A percentile compares a stretch with the other conserved stretches of the same genome.
Conservation (phyloP, 192 early-diverging fungal species). For the Diversispora epigaea region DNA sequence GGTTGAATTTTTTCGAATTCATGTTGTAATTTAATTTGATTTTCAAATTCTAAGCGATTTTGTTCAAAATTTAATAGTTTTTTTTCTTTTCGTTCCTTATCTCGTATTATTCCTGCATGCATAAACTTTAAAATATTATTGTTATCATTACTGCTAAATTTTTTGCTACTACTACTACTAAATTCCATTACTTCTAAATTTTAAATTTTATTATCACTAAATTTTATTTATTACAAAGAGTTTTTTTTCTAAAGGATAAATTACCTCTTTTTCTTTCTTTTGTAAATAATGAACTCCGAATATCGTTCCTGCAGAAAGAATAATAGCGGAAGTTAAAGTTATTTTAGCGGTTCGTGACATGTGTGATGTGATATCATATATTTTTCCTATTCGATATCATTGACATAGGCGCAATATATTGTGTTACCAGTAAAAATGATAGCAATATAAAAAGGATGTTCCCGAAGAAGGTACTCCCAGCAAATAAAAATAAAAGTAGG, state of each 20-base stretch:
- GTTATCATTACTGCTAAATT: too few relatives aligned
- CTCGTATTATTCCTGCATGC: neutral
- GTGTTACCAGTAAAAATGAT: too few relatives aligned
- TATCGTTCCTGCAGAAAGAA: neutral
- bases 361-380: neutral
- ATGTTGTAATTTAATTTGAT: neutral
- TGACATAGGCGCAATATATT: too few relatives aligned
- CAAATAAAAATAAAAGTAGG: too few relatives aligned
- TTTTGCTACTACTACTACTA: too few relatives aligned
- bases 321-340: neutral
- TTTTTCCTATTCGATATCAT: too few relatives aligned
- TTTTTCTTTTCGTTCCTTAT: neutral
- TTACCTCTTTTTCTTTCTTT: constrained; percentile 12
- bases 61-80: neutral
- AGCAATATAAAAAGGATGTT: too few relatives aligned
- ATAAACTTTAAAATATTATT: neutral
- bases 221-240: neutral
- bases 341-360: constrained; percentile 4
- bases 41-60: neutral
- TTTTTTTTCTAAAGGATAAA: neutral
- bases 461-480: too few relatives aligned
- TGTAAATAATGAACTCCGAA: constrained; percentile 8
- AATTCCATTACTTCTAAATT: too few relatives aligned
- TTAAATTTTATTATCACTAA: too few relatives aligned
- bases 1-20: constrained; percentile 17